Evolutionary conservation across 164 flowering plant genomes (phyloP), one percentile per base, ranked within the genome.

Genomic region (Tinospora cordifolia): DNA sequence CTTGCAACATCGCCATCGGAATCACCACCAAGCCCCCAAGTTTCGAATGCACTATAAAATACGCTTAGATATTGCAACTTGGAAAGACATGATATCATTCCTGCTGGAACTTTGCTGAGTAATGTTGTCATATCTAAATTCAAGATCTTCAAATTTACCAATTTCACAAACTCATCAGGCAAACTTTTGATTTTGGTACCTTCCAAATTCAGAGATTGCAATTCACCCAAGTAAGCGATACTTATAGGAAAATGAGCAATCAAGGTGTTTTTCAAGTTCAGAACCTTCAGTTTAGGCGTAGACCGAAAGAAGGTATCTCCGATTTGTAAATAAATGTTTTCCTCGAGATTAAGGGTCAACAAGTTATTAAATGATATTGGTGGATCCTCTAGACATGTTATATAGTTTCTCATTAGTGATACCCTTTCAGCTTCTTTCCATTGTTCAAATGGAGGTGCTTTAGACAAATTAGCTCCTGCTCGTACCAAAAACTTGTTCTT

Each of bases 241-340:
- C 63, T 60, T 41, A 10, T 17, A 9, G 70, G 70, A 2, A 72
- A 17, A 9, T 58, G 39, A 1, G 25, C 10, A 1, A 72, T 57
- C 0, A 26, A 0, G 2, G 65, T 72, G 0, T 0, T 3, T 62
- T 72, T 63, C 60, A 74, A 21, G 41, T 69, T n/a, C 15, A 69
- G 22, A 63, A 74, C 67, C n/a, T 47, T 49, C 3, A 74, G 65
- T n/a, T 24, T 0, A 21, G 51, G 69, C 72, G 54, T 74, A 10
- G 12, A 54, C 2, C 19, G 38, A 26, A 75, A 76, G 26, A 76
- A 76, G 6, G 21, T 69, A 13, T 26, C 25, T 2, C 26, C 0
- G 21, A 76, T 17, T 0, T 36, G n/a, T 6, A 58, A 15, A 38
- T 14, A 1, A 12, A 13, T 2, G 64, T 63, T 72, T 14, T 5